Conservation (phyloP, 176 grass and related monocot genomes). For the Cenchrus purpureus region DNA sequence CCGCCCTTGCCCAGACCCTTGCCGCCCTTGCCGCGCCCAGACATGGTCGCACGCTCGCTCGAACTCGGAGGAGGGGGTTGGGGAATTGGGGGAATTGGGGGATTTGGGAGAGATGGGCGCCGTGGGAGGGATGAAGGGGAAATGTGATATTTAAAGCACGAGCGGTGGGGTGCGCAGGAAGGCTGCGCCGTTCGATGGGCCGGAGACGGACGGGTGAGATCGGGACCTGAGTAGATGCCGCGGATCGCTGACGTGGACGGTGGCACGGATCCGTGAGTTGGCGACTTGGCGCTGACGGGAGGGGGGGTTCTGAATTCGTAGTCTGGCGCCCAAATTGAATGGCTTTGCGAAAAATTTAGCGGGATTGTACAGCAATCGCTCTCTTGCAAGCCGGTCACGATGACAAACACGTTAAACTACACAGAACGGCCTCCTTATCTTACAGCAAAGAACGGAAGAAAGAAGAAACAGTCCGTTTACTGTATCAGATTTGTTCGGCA, state of each 20-base stretch:
- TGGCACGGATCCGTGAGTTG: conserved; percentile 35
- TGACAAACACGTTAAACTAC: not conserved
- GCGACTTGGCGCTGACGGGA: not conserved
- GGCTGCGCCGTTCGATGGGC: conserved; percentile 41
- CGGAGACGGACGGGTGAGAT: conserved; percentile 23
- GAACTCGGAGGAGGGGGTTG: not conserved
- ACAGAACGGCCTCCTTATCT: conserved; percentile 25
- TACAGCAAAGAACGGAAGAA: not conserved
- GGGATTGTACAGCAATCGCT: not conserved
- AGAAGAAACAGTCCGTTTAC: not conserved
- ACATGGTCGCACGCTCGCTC: conserved; percentile 45
- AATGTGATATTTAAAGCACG: not conserved
- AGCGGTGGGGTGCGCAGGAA: not conserved
- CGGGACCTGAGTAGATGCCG: not conserved
- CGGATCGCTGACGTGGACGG: conserved; percentile 58
- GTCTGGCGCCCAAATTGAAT: not conserved
- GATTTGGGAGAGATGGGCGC: not conserved
- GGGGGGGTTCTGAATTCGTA: not conserved
- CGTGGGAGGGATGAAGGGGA: not conserved
- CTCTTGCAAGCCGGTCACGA: not conserved
- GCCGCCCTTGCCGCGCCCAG: conserved; percentile 74
- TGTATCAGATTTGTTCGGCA: not conserved
- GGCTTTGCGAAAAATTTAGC: not conserved
- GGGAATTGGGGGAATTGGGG: not conserved
- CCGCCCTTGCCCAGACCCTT: conserved; percentile 75